These are phyloP conservation scores for Chlamydomonas incerta DNA, from an alignment of 139 green algal species.

Conservation along the genomic window DNA sequence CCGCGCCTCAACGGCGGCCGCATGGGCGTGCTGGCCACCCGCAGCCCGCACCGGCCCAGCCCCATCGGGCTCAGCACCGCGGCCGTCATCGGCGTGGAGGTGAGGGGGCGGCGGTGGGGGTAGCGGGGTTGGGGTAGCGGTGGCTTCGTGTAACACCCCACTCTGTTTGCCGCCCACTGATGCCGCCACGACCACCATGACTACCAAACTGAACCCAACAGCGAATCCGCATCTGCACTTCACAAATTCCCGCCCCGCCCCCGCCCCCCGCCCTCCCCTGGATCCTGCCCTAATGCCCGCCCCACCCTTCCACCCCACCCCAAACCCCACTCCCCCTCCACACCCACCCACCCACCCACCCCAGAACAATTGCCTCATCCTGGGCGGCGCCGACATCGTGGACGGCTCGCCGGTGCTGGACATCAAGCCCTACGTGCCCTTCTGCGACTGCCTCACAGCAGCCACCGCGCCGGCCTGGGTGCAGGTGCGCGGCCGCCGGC, in stretches of 20 bases:
- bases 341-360: too few species aligned
- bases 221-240: too few species aligned
- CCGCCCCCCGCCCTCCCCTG: too few species aligned
- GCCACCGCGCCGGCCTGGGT: constrained; percentile 88
- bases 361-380: constrained; percentile 60
- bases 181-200: too few species aligned
- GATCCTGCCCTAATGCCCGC: too few species aligned
- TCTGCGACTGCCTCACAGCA: constrained; percentile 77
- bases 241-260: too few species aligned
- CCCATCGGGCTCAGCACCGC: constrained; percentile 89
- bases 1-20: constrained; percentile 85
- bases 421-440: constrained; percentile 95
- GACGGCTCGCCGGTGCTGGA: constrained; percentile 93
- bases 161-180: too few species aligned
- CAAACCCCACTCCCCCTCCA: too few species aligned
- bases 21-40: constrained; percentile 89
- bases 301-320: too few species aligned
- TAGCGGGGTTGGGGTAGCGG: too few species aligned
- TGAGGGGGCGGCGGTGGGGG: background rate
- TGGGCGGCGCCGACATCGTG: constrained; percentile 90
- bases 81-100: constrained; percentile 62
- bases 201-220: too few species aligned
- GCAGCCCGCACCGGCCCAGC: constrained; percentile 85
- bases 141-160: too few species aligned
- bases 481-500: constrained; percentile 39